A percentile compares a stretch with the other conserved stretches of the same genome.
Conservation (phyloP, 495 filamentous ascomycete species). For the Halenospora varia region DNA sequence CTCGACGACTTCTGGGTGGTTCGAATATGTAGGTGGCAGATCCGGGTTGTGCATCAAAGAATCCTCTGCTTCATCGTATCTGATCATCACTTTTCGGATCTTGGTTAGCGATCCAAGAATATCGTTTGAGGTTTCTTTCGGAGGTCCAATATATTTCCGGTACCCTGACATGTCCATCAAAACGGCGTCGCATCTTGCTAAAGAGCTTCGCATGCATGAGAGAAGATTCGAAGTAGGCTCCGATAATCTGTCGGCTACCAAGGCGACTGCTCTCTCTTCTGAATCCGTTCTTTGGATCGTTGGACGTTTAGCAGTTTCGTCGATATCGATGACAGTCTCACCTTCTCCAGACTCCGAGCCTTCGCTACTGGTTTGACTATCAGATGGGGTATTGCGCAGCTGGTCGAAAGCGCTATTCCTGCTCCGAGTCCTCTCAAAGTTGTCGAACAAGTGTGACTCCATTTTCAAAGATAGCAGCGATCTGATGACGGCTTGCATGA, state of each 20-base stretch:
- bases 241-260: slow-evolving; percentile 39
- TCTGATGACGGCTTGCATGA: slow-evolving; percentile 49
- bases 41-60: slow-evolving; percentile 24
- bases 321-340: slow-evolving; percentile 35
- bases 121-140: slow-evolving; percentile 30
- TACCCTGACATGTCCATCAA: slow-evolving; percentile 47
- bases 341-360: background rate
- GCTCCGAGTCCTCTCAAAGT: slow-evolving; percentile 6
- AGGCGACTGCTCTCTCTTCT: slow-evolving; percentile 23
- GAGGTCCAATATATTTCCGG: slow-evolving; percentile 35
- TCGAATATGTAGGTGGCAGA: slow-evolving; percentile 30
- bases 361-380: slow-evolving; percentile 1
- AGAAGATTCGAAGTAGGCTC: slow-evolving; percentile 42
- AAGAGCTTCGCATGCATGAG: slow-evolving; percentile 36
- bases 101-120: slow-evolving; percentile 30
- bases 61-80: slow-evolving; percentile 31
- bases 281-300: slow-evolving; percentile 5
- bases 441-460: slow-evolving; percentile 37
- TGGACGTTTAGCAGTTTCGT: slow-evolving; percentile 12
- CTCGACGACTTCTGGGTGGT: slow-evolving; percentile 42
- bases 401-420: background rate
- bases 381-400: background rate
- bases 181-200: slow-evolving; percentile 40
- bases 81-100: slow-evolving; percentile 32
- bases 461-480: slow-evolving; percentile 40